Evolutionary conservation across 257 asterid genomes (phyloP).

Genomic region (Solanum peruvianum): DNA sequence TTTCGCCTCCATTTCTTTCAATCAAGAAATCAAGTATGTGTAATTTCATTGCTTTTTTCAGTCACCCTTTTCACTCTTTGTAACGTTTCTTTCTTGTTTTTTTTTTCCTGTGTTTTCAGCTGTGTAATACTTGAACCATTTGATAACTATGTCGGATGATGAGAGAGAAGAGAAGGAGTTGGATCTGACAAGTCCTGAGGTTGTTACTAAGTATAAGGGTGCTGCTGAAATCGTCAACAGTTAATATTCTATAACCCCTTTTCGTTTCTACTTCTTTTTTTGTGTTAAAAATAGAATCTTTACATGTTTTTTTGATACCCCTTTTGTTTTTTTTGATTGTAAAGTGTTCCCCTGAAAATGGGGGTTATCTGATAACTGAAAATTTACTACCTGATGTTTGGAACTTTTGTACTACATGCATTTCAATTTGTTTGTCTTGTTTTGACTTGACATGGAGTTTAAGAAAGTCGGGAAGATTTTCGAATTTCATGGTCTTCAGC

Average conservation of each 20-base stretch:
- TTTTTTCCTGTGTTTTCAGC: background rate
- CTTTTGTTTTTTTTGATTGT: background rate
- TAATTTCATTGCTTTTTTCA: background rate
- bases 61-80: background rate
- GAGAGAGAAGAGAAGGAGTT: constrained; percentile 88
- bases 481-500: background rate
- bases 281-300: background rate
- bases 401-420: background rate
- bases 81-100: background rate
- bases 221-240: constrained; percentile 93
- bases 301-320: background rate
- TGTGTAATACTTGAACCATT: background rate
- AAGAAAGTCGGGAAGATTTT: background rate
- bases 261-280: background rate
- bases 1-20: background rate
- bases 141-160: constrained; percentile 68
- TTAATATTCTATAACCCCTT: background rate
- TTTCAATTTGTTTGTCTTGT: background rate
- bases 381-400: background rate
- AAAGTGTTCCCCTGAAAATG: background rate
- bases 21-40: background rate
- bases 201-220: constrained; percentile 83
- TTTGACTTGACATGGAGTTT: background rate
- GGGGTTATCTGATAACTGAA: background rate
- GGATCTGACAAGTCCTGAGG: constrained; percentile 83